These are phyloP conservation scores for Tulasnella sp. DNA, from an alignment of 768 basidiomycete genomes.

Conservation along the genomic window DNA sequence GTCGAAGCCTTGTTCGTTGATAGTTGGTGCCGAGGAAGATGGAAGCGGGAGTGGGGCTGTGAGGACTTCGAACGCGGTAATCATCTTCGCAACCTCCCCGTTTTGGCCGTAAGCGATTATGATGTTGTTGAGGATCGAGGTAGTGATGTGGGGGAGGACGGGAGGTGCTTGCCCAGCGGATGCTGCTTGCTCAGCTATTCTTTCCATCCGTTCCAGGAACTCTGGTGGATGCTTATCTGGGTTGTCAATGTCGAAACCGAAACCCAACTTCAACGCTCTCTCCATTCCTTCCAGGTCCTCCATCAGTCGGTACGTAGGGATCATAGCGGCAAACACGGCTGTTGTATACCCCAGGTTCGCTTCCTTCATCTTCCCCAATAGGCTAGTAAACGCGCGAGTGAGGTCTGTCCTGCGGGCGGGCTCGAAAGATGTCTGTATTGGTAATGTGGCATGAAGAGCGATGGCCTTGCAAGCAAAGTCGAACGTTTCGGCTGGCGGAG, in stretches of 20 bases:
- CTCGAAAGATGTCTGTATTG: conserved; percentile 43
- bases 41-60: conserved; percentile 62
- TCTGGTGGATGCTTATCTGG: conserved; percentile 61
- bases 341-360: conserved; percentile 50
- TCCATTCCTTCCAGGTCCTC: conserved; percentile 55
- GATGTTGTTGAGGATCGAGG: conserved; percentile 64
- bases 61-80: conserved; percentile 73
- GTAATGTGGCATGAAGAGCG: conserved; percentile 61
- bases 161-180: background rate
- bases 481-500: conserved; percentile 57
- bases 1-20: conserved; percentile 53
- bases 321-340: conserved; percentile 59
- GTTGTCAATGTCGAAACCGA: conserved; percentile 71
- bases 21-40: conserved; percentile 37
- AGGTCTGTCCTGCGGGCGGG: conserved; percentile 42
- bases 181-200: background rate
- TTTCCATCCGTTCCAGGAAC: conserved; percentile 30
- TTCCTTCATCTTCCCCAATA: conserved; percentile 56
- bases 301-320: conserved; percentile 64
- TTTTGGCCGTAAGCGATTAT: conserved; percentile 64
- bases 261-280: conserved; percentile 58
- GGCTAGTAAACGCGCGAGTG: conserved; percentile 45
- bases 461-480: conserved; percentile 64
- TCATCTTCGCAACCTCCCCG: conserved; percentile 59
- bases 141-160: conserved; percentile 48